phyloP scores from a whole-genome alignment of 2,329 filamentous ascomycete genomes.

The Blumeria hordei region DNA sequence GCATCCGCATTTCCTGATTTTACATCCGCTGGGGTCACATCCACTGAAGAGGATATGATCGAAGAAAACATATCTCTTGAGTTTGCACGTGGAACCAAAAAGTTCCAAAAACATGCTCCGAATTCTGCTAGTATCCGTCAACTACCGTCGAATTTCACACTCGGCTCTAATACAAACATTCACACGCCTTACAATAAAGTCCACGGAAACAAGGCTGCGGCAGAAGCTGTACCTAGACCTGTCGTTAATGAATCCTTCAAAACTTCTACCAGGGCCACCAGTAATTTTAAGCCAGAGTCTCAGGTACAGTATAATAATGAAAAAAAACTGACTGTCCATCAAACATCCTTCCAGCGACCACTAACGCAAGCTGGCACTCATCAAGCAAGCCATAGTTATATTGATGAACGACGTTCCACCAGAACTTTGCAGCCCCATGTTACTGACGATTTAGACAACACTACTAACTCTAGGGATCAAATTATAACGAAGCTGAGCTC shows the following conservation, averaged over 20 bases:
- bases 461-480: constrained; percentile 22
- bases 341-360: too few relatives aligned
- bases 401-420: constrained; percentile 21
- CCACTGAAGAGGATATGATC: constrained; percentile 17
- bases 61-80: constrained; percentile 1
- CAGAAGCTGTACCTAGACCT: neutral
- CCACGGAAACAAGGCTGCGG: too few relatives aligned
- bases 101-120: neutral
- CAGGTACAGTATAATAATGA: neutral
- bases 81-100: constrained; percentile 1
- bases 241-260: neutral
- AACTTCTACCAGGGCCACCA: neutral
- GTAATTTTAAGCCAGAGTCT: neutral
- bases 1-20: constrained; percentile 23
- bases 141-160: neutral
- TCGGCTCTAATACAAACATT: neutral
- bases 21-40: constrained; percentile 21
- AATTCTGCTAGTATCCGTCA: neutral
- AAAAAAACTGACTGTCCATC: constrained; percentile 3
- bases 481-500: constrained; percentile 21
- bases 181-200: neutral
- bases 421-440: constrained; percentile 31
- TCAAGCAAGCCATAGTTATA: constrained; percentile 13
- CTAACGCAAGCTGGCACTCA: constrained; percentile 7
- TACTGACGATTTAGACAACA: constrained; percentile 25